phyloP scores from a whole-genome alignment of 192 early-diverging fungal genomes.

The Podila horticola region DNA sequence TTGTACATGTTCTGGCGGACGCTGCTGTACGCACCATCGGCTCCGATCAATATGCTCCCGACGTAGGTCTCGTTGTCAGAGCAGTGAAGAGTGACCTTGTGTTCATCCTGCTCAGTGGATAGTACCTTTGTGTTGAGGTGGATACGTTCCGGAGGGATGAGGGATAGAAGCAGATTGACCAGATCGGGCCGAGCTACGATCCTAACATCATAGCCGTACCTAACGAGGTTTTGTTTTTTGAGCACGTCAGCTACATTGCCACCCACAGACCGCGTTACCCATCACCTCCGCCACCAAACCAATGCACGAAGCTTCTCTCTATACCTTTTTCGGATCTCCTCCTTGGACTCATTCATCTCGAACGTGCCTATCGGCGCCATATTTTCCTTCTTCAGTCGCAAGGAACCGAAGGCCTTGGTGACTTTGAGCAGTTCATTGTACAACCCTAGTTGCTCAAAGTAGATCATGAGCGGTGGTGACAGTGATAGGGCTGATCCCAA shows the following conservation, averaged over 20 bases:
- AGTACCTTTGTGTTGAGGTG: constrained; percentile 20
- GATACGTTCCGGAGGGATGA: constrained; percentile 11
- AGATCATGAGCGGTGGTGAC: not conserved
- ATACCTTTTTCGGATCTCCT: constrained; percentile 13
- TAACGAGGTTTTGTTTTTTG: not conserved
- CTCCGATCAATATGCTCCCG: constrained; percentile 27
- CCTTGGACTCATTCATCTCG: not conserved
- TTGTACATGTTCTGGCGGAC: constrained; percentile 25
- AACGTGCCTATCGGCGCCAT: constrained; percentile 4
- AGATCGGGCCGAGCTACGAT: constrained; percentile 16
- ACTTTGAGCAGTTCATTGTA: constrained; percentile 6
- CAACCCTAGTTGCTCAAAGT: constrained; percentile 34
- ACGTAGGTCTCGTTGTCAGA: constrained; percentile 10
- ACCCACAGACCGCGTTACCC: not conserved
- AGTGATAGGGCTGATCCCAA: constrained; percentile 25
- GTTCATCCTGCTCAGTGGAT: constrained; percentile 15
- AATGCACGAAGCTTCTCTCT: not conserved
- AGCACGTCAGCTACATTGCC: not conserved
- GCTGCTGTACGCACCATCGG: constrained; percentile 33
- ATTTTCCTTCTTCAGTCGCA: constrained; percentile 21
- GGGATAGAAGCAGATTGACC: constrained; percentile 7
- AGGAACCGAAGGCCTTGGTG: constrained; percentile 28
- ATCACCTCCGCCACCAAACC: not conserved
- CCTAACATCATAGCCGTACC: constrained; percentile 18
- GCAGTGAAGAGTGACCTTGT: constrained; percentile 15